These are phyloP conservation scores for Ophiostoma quercus DNA, from an alignment of 2,329 filamentous ascomycete species.

Conservation along the genomic window DNA sequence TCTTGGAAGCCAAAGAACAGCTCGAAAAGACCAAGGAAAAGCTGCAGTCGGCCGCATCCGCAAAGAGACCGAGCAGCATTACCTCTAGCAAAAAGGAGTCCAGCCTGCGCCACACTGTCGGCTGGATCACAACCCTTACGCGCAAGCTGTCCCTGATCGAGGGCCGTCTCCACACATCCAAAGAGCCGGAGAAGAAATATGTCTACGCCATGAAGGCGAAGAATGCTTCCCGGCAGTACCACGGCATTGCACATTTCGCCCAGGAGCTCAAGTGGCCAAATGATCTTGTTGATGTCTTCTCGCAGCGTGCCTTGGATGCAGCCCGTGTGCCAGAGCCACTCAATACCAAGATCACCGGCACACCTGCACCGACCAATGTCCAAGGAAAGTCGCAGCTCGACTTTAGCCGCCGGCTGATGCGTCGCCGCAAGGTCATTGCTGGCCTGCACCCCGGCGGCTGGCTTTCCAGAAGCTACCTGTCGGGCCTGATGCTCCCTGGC, in stretches of 20 bases:
- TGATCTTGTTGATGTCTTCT: constrained; percentile 26
- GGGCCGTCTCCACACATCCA: constrained; percentile 25
- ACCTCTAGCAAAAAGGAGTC: constrained; percentile 6
- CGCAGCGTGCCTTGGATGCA: background rate
- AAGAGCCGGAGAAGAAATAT: constrained; percentile 31
- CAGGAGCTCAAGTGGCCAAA: constrained; percentile 58
- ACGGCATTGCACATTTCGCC: constrained; percentile 60
- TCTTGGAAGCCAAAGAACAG: background rate
- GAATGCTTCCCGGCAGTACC: constrained; percentile 54
- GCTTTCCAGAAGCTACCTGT: constrained; percentile 64
- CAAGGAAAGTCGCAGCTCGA: constrained; percentile 25
- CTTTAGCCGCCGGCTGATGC: constrained; percentile 36
- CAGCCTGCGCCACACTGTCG: constrained; percentile 33
- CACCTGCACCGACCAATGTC: constrained; percentile 27
- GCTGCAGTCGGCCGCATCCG: background rate
- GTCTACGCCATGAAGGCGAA: constrained; percentile 51
- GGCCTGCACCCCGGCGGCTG: constrained; percentile 57
- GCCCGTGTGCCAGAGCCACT: constrained; percentile 32
- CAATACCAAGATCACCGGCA: constrained; percentile 37
- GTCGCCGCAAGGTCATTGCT: constrained; percentile 52
- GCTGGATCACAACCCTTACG: constrained; percentile 56
- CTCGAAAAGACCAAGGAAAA: constrained; percentile 17
- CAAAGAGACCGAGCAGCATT: constrained; percentile 9
- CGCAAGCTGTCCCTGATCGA: constrained; percentile 46
- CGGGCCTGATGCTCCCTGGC: constrained; percentile 59